Conservation (phyloP, 768 basidiomycete species). For the Russula foetens region DNA sequence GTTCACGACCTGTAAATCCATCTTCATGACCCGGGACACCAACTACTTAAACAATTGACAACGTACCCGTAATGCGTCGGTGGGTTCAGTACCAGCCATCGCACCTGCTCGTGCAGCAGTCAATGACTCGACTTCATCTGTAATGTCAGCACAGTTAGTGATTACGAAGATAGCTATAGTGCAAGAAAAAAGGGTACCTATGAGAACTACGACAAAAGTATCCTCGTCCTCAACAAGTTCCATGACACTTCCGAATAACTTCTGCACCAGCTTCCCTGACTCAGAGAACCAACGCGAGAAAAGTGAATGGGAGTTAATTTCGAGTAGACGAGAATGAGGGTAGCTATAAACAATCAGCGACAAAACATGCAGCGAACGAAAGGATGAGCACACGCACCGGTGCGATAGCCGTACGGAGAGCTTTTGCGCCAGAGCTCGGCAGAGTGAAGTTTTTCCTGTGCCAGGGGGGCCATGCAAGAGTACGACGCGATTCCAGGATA, state of each 20-base stretch:
- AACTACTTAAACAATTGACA: neutral
- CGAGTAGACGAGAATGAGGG: conserved; percentile 76
- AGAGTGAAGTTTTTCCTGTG: conserved; percentile 94
- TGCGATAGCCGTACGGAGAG: conserved; percentile 84
- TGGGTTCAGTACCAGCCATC: conserved; percentile 92
- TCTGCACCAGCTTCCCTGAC: conserved; percentile 95
- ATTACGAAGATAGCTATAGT: neutral
- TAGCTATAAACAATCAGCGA: conserved; percentile 44
- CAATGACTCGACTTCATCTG: conserved; percentile 94
- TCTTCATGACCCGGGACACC: neutral
- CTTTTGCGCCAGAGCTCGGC: conserved; percentile 92
- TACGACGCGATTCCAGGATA: conserved; percentile 94
- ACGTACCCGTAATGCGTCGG: conserved; percentile 81
- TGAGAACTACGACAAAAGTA: conserved; percentile 87
- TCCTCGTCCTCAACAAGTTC: conserved; percentile 91
- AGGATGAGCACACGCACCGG: conserved; percentile 38
- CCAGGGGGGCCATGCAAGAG: conserved; percentile 95
- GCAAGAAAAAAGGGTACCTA: conserved; percentile 43
- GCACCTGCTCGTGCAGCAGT: conserved; percentile 93
- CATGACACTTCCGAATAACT: conserved; percentile 79
- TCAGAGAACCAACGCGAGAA: conserved; percentile 99
- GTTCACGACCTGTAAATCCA: conserved; percentile 74
- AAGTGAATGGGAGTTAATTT: conserved; percentile 97
- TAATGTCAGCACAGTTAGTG: neutral
- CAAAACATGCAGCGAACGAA: neutral